Base-by-base conservation (phyloP, 2,329 filamentous ascomycete genomes). In the Xylariaceae sp. region DNA sequence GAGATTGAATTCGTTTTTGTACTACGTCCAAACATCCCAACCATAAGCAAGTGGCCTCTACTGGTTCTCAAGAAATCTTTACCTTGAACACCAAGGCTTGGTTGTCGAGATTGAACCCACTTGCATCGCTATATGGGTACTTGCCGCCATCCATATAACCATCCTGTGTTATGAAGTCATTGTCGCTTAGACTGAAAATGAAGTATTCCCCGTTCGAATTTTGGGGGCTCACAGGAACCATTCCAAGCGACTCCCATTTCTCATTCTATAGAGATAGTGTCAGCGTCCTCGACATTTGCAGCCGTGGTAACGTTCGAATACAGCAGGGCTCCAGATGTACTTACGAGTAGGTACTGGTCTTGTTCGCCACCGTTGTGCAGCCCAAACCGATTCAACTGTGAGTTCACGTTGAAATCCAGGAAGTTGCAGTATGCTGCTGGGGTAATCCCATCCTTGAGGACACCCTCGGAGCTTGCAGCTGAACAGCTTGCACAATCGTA, bases 151-250 rank as follows among this genome's bases (percentile, higher is more conserved):
- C 76, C 60, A 83, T 74, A 48, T 49, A 54, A 42, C 79, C 81
- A 59, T 87, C 69, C 59, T 87, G 82, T 0, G 83, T 87, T 42
- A 88, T 80, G 52, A 87, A 87, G 59, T 89, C 84, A 55, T 89
- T 86, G 53, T 88, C 85, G 42, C 76, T 84, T 37, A 86, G 63
- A 11, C 74, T 78, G 47, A 89, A 76, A 26, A 89, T 57, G 55
- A 80, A 87, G 60, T 79, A 87, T 62, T 86, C 78, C 19, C 77
- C 73, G 42, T 64, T 59, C 2, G 53, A 45, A 16, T 58, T 54
- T 34, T 65, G 49, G 1, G 69, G 68, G 51, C 79, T 69, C 6
- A 79, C 74, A 1, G 81, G 81, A 3, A 80, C 71, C 18, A 87
- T 57, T 3, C 78, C 76, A 36, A 89, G 63, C 16, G 76, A 78